Evolutionary conservation across 2,329 filamentous ascomycete genomes (phyloP), one percentile per base, ranked within the genome.

Genomic region (Sarocladiaceae sp.): DNA sequence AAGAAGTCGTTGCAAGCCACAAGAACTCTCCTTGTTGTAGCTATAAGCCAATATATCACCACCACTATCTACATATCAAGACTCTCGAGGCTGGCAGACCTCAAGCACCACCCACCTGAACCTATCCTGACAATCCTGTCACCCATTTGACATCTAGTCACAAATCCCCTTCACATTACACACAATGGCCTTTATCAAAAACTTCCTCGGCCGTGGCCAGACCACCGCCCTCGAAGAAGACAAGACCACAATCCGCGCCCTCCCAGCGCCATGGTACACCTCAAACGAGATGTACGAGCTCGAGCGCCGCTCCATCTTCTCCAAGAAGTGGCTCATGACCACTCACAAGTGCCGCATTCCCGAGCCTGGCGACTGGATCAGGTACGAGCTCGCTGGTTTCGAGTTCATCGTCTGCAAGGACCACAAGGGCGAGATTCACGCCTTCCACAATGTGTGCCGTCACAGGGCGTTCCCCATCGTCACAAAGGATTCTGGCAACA

Each of bases 361-460:
- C 53, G 75, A 80, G 33, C 58, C 70, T 6, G 82, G 82, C 4
- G 78, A 83, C 60, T 86, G 77, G 65, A 69, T 82, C 25, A 73
- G 75, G 18, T 83, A 74, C 55, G 71, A 76, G 12, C 63, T 81
- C 4, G 78, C 80, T 6, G 79, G 75, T 12, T 83, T 77, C 64
- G 70, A 78, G 22, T 79, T 84, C 61, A 66, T 84, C 58, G 63
- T 83, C 11, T 68, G 72, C 50, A 66, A 66, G 15, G 78, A 82
- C 59, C 71, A 75, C 23, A 66, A 75, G 8, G 74, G 73, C 10
- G 71, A 72, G 5, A 75, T 83, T 63, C 77, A 80, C 53, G 80
- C 73, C 15, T 84, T 84, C 62, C 82, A 84, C 66, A 84, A 85
- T 59, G 71, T 84, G 31, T 84, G 82, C 64, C 69, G 82, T 2